Conservation (phyloP, 1,139 yeast species). For the Blastobotrys proliferans region DNA sequence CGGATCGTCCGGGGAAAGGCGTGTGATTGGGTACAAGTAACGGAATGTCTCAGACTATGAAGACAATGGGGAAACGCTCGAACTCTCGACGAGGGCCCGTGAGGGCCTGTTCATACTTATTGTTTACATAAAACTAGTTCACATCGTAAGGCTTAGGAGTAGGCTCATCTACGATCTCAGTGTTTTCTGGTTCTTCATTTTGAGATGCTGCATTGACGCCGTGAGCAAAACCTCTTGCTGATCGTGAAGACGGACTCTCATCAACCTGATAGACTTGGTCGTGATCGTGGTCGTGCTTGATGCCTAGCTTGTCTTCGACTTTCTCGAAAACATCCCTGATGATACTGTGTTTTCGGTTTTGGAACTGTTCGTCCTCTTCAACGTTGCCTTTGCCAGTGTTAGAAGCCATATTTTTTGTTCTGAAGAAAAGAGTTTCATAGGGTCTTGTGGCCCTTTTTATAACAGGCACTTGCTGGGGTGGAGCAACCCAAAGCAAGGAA, state of each 20-base stretch:
- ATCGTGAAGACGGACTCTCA: neutral
- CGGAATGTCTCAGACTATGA: too few species aligned
- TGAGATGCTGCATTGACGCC: conserved; percentile 8
- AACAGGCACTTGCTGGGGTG: neutral
- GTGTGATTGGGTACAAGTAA: too few species aligned
- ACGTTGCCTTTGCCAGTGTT: neutral
- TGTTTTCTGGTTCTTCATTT: conserved; percentile 11
- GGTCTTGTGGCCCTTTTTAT: neutral
- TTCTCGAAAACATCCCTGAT: neutral
- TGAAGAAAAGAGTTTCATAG: neutral
- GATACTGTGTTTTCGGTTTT: conserved; percentile 2
- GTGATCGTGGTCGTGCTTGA: neutral
- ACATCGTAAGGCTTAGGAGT: too few species aligned
- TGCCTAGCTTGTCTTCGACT: conserved; percentile 1
- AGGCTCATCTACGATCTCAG: conserved; percentile 1
- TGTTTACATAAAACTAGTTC: too few species aligned
- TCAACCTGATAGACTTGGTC: neutral
- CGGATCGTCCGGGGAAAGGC: too few species aligned
- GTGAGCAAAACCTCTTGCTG: neutral
- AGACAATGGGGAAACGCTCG: too few species aligned
- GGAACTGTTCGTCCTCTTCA: conserved; percentile 1
- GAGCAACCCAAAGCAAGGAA: neutral
- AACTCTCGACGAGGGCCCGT: too few species aligned
- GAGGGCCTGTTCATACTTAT: too few species aligned
- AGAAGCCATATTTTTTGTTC: neutral